Evolutionary conservation across 306 rosid genomes (phyloP), one percentile per base, ranked within the genome.

Genomic region (Vigna nakashimae): DNA sequence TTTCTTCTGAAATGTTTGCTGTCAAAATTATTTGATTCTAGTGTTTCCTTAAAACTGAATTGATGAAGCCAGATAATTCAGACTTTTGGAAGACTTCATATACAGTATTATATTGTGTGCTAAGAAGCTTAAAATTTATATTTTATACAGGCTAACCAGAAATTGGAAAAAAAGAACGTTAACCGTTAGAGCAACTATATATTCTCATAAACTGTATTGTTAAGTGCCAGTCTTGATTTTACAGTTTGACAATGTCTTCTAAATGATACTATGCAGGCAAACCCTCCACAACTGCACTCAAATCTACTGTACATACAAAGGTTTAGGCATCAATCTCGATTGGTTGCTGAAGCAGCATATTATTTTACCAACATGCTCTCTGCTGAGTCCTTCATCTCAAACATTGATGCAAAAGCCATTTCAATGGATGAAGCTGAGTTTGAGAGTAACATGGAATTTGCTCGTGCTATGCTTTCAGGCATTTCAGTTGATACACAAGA

Each of bases 211-310:
- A 50, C 48, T 56, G 46, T 73, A 51, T 58, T 38, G 11, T 48
- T 82, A 50, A 52, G 67, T 60, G 76, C 46, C 79, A 32, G 52
- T 81, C 53, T 26, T 51, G 20, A 48, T 76, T 65, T 18, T 62
- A 8, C 66, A 43, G 73, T 57, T 55, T 51, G 16, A 58, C 20
- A 62, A 58, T 73, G 17, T 60, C 56, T 84, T 77, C 49, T 59
- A 18, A 70, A 67, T 53, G 82, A 74, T 78, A 45, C 80, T 34
- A 43, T 85, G 88, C 90, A 96, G 99, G 99, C 99, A 59, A 96
- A 96, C 83, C 99, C 99, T 76, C 98, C 97, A 9, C 96, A 92
- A 72, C 91, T 96, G 81, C 91, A 87, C 90, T 96, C 98, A 74
- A 96, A 96, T 84, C 87, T 96, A 74, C 80, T 85, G 58, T 96